Conservation (phyloP, 2,329 filamentous ascomycete species). For the Blastomyces silverae region DNA sequence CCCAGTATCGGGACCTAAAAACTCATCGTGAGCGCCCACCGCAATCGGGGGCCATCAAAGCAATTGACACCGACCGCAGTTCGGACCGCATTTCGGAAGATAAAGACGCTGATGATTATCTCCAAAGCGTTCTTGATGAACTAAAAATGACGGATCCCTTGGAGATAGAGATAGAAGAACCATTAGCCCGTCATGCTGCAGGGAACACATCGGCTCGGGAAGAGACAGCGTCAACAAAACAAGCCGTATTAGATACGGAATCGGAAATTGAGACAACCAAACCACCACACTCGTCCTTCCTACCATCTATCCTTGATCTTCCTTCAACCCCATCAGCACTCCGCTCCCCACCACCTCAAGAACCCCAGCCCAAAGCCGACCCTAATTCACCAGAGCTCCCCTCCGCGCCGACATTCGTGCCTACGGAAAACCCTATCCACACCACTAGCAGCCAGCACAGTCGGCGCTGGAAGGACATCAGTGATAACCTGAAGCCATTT, state of each 20-base stretch:
- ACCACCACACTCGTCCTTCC: background rate
- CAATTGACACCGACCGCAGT: slow-evolving; percentile 6
- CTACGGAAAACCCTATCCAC: slow-evolving; percentile 15
- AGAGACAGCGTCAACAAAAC: background rate
- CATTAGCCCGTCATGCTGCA: background rate
- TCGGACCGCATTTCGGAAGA: too few relatives aligned
- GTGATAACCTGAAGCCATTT: slow-evolving; percentile 59
- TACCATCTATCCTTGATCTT: slow-evolving; percentile 8
- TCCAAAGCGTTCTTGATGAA: slow-evolving; percentile 29
- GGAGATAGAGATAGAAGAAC: background rate
- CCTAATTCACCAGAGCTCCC: slow-evolving; percentile 24
- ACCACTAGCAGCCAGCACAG: slow-evolving; percentile 19
- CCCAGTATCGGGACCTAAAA: slow-evolving; percentile 17
- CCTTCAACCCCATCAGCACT: slow-evolving; percentile 16
- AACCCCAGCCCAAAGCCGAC: slow-evolving; percentile 16
- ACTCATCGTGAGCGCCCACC: background rate
- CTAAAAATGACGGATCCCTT: slow-evolving; percentile 15
- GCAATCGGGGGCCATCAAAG: background rate
- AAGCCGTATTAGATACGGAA: background rate
- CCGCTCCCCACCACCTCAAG: slow-evolving; percentile 17
- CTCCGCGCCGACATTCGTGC: slow-evolving; percentile 23
- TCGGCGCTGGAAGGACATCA: slow-evolving; percentile 29
- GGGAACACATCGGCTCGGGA: background rate
- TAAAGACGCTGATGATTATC: slow-evolving; percentile 27
- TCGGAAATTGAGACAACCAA: slow-evolving; percentile 3